A percentile compares a stretch with the other conserved stretches of the same genome.
phyloP scores from a whole-genome alignment of 2,329 filamentous ascomycete species.

The Cercospora citrullina region DNA sequence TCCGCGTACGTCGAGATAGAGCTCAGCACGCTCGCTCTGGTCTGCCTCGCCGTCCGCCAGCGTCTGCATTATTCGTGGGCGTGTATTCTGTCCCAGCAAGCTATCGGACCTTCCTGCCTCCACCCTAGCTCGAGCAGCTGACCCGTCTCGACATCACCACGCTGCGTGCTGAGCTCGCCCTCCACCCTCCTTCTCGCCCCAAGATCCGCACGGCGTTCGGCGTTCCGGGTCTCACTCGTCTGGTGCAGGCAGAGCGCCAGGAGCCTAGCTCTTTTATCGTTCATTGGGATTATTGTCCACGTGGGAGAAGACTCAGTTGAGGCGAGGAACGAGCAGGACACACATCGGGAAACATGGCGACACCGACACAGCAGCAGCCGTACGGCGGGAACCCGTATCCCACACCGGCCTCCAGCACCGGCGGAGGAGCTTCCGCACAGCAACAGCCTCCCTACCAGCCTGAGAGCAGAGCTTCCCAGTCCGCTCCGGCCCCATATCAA shows the following conservation, averaged over 20 bases:
- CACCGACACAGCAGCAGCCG: constrained; percentile 34
- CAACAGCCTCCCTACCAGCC: constrained; percentile 29
- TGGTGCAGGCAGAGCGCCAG: not conserved
- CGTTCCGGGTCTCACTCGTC: constrained; percentile 19
- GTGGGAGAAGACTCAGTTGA: not conserved
- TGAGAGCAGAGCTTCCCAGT: constrained; percentile 23
- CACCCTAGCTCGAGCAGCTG: constrained; percentile 10
- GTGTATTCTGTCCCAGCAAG: not conserved
- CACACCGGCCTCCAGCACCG: constrained; percentile 28
- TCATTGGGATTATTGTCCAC: constrained; percentile 7
- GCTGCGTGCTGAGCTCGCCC: constrained; percentile 1
- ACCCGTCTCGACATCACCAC: constrained; percentile 16
- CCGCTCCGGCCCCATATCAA: constrained; percentile 23
- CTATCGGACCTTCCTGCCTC: constrained; percentile 4
- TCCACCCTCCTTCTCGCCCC: constrained; percentile 19
- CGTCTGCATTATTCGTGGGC: constrained; percentile 1
- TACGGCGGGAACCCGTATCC: constrained; percentile 32
- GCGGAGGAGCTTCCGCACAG: constrained; percentile 21
- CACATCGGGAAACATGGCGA: constrained; percentile 31
- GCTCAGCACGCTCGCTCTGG: constrained; percentile 9
- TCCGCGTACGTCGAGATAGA: constrained; percentile 4
- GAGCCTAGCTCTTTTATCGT: not conserved
- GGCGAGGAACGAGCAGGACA: constrained; percentile 9
- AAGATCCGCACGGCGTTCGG: constrained; percentile 28
- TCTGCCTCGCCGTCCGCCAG: constrained; percentile 6